phyloP scores from a whole-genome alignment of 2,329 filamentous ascomycete species.

The Nigrospora osmanthi region DNA sequence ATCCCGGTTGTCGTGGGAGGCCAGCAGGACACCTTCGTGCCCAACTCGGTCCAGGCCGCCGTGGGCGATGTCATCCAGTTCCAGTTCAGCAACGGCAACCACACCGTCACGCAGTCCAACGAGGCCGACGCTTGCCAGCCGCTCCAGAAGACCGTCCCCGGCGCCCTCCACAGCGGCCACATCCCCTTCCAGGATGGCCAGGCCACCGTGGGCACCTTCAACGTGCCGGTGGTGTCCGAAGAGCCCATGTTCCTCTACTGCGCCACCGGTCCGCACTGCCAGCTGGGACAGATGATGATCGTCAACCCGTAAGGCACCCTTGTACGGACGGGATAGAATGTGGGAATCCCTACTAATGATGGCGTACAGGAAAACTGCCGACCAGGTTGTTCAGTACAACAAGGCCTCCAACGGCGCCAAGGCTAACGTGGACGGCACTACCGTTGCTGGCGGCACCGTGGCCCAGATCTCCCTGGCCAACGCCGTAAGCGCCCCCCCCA shows the following conservation, averaged over 20 bases:
- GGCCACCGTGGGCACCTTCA: conserved; percentile 34
- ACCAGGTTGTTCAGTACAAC: conserved; percentile 20
- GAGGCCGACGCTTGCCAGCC: conserved; percentile 27
- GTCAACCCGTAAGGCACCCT: conserved; percentile 33
- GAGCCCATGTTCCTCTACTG: conserved; percentile 44
- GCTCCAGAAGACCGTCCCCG: conserved; percentile 21
- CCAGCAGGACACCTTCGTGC: conserved; percentile 26
- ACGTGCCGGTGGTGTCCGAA: conserved; percentile 33
- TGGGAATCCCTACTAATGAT: conserved; percentile 3
- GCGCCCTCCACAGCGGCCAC: conserved; percentile 30
- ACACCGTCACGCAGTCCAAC: conserved; percentile 32
- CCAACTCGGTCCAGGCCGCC: conserved; percentile 23
- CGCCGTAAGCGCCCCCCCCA: conserved; percentile 15
- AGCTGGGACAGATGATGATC: conserved; percentile 40
- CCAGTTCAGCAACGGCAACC: conserved; percentile 34
- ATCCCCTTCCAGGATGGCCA: conserved; percentile 28
- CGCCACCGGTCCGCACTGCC: conserved; percentile 38
- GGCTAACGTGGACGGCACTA: conserved; percentile 16
- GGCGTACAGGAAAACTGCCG: conserved; percentile 10
- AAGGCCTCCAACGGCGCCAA: conserved; percentile 12
- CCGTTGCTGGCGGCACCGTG: conserved; percentile 18
- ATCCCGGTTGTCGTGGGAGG: conserved; percentile 29
- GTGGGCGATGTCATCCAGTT: conserved; percentile 32
- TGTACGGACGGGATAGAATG: background rate
- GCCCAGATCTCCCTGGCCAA: conserved; percentile 18